Evolutionary conservation across 208 protist species (phyloP).

Genomic region (Acanthamoeba castellanii): DNA sequence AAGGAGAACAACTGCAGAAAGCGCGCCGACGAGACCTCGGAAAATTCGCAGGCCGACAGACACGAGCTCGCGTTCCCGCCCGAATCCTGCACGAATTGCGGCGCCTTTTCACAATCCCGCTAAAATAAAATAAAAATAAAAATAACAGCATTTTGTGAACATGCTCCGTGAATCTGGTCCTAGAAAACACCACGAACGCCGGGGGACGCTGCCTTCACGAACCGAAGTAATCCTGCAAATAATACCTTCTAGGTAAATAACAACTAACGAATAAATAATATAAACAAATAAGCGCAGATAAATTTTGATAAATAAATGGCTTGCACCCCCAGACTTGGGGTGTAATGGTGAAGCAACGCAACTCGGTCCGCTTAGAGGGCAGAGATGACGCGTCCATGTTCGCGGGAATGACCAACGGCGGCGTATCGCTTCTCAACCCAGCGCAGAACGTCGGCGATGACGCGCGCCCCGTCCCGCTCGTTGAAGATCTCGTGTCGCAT

Average conservation of each 20-base stretch:
- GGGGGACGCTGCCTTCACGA: too few species aligned
- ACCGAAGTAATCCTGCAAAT: too few species aligned
- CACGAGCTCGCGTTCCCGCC: not conserved
- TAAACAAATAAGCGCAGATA: too few species aligned
- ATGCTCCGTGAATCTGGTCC: too few species aligned
- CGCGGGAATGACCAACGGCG: not conserved
- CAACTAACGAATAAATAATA: too few species aligned
- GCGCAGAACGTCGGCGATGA: not conserved
- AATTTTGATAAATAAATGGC: too few species aligned
- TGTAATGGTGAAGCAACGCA: too few species aligned
- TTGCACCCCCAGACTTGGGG: too few species aligned
- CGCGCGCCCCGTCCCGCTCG: constrained; percentile 17
- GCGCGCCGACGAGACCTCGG: not conserved
- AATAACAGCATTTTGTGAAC: too few species aligned
- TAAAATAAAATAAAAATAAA: too few species aligned
- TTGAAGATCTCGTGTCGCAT: constrained; percentile 62
- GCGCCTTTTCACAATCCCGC: not conserved
- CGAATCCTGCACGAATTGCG: not conserved
- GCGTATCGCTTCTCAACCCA: constrained; percentile 26
- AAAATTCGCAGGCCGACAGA: not conserved
- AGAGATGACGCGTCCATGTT: not conserved
- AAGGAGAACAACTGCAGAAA: constrained; percentile 15
- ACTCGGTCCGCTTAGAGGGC: not conserved
- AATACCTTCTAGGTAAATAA: too few species aligned
- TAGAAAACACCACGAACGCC: too few species aligned